A percentile compares a stretch with the other conserved stretches of the same genome.
Conservation (phyloP, 805 yeast genomes). For the Scheffersomyces lignosus region DNA sequence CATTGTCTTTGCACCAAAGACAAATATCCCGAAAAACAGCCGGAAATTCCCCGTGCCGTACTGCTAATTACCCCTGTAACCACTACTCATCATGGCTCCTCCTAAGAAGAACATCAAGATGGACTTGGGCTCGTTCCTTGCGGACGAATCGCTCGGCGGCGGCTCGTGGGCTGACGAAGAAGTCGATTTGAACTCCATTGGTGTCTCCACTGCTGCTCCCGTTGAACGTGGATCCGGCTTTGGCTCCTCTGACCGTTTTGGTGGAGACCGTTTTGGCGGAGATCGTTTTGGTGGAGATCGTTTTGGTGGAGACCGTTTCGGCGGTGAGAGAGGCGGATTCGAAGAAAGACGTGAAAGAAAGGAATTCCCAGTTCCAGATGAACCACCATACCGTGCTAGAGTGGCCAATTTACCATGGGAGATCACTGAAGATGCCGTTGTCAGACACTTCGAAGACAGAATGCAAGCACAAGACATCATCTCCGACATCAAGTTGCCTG, state of each 20-base stretch:
- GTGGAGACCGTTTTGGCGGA: slow-evolving; percentile 11
- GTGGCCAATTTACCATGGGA: slow-evolving; percentile 86
- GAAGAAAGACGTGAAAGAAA: slow-evolving; percentile 50
- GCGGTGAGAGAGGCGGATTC: slow-evolving; percentile 37
- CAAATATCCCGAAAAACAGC: no score
- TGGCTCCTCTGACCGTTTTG: slow-evolving; percentile 1
- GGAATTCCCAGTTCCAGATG: slow-evolving; percentile 85
- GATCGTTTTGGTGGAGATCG: slow-evolving; percentile 9
- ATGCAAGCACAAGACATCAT: slow-evolving; percentile 52
- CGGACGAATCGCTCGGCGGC: slow-evolving; percentile 70
- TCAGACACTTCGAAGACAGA: slow-evolving; percentile 60
- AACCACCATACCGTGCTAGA: slow-evolving; percentile 90
- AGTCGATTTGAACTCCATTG: slow-evolving; percentile 66
- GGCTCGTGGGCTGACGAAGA: slow-evolving; percentile 87
- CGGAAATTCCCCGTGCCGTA: no score
- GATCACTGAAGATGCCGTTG: slow-evolving; percentile 61
- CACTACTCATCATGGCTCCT: slow-evolving; percentile 29
- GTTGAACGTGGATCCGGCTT: slow-evolving; percentile 8
- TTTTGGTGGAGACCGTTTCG: slow-evolving; percentile 20
- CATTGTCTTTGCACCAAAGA: no score
- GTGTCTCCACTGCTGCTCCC: slow-evolving; percentile 34
- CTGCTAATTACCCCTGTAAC: no score
- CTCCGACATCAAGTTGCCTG: slow-evolving; percentile 69
- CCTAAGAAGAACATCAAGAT: slow-evolving; percentile 67
- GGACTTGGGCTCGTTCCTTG: slow-evolving; percentile 84